Percentiles rank a stretch among this genome's conserved stretches.
Evolutionary conservation across 352 stramenopile genomes (phyloP).

Genomic region (Albugo candida): DNA sequence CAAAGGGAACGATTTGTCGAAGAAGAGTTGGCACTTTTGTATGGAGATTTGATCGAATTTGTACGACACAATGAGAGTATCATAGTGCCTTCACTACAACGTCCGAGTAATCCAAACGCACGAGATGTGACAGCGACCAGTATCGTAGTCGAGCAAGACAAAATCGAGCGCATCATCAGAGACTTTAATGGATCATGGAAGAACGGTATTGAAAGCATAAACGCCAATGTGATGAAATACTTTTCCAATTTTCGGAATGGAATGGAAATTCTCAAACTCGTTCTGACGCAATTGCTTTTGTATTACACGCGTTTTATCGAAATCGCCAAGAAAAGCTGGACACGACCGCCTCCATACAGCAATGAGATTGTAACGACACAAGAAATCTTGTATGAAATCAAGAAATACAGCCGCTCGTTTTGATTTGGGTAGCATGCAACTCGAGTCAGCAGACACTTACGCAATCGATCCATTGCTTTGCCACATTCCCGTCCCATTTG

Average conservation of each 20-base stretch:
- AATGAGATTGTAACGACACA: conserved; percentile 90
- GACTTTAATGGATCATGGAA: conserved; percentile 95
- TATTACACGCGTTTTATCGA: conserved; percentile 98
- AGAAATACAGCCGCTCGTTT: conserved; percentile 91
- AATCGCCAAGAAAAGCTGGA: conserved; percentile 86
- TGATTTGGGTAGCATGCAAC: conserved; percentile 13
- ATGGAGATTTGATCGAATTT: conserved; percentile 95
- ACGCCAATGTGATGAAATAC: conserved; percentile 92
- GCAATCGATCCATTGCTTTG: too few relatives aligned
- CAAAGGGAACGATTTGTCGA: conserved; percentile 96
- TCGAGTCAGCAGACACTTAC: too few relatives aligned
- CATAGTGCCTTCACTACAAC: conserved; percentile 19
- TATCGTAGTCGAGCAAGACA: conserved; percentile 49
- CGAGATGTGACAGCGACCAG: conserved; percentile 3
- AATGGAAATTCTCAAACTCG: conserved; percentile 98
- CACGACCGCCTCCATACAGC: conserved; percentile 58
- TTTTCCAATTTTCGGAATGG: conserved; percentile 97
- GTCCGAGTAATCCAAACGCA: conserved; percentile 11
- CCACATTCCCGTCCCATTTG: too few relatives aligned
- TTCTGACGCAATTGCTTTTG: conserved; percentile 93
- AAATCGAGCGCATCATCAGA: conserved; percentile 87
- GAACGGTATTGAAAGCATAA: conserved; percentile 91
- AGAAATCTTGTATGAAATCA: conserved; percentile 95
- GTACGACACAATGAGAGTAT: conserved; percentile 87
- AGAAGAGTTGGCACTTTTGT: conserved; percentile 85